These are phyloP conservation scores for Ogataea hybrid DNA, from an alignment of 1,139 yeast species.

Conservation along the genomic window DNA sequence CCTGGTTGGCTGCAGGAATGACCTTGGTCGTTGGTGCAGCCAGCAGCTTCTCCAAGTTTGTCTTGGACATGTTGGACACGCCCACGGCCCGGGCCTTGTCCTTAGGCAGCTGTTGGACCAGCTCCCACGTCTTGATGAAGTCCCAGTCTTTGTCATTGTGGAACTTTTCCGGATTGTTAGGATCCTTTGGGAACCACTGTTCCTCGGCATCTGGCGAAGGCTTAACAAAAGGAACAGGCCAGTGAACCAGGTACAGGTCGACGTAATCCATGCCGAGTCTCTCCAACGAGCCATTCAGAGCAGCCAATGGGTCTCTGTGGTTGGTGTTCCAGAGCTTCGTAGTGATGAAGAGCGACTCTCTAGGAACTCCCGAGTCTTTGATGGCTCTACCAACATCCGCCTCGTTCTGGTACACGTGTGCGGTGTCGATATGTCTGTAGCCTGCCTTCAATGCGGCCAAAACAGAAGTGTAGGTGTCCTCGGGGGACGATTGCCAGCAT, in stretches of 20 bases:
- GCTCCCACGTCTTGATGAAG: constrained; percentile 65
- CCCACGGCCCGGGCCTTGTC: constrained; percentile 63
- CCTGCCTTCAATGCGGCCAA: constrained; percentile 64
- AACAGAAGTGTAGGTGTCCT: constrained; percentile 62
- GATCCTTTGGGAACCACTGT: constrained; percentile 33
- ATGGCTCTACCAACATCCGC: constrained; percentile 66
- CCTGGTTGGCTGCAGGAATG: constrained; percentile 69
- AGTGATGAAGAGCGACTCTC: constrained; percentile 72
- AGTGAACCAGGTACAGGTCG: constrained; percentile 81
- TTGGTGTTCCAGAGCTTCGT: constrained; percentile 76
- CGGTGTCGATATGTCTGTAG: constrained; percentile 79
- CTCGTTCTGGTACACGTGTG: constrained; percentile 67
- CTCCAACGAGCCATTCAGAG: constrained; percentile 59
- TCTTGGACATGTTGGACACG: constrained; percentile 68
- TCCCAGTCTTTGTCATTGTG: constrained; percentile 44
- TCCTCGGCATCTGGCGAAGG: constrained; percentile 37
- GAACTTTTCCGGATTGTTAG: constrained; percentile 47
- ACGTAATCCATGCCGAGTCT: constrained; percentile 76
- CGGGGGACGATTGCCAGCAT: constrained; percentile 60
- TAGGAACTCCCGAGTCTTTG: constrained; percentile 62
- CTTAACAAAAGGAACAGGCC: constrained; percentile 67
- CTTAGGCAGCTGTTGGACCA: constrained; percentile 51
- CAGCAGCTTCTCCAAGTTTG: constrained; percentile 50
- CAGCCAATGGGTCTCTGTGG: constrained; percentile 46
- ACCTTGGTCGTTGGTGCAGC: constrained; percentile 48